Evolutionary conservation across 2,329 filamentous ascomycete genomes (phyloP), one percentile per base, ranked within the genome.

Genomic region (Trichoderma asperellum): DNA sequence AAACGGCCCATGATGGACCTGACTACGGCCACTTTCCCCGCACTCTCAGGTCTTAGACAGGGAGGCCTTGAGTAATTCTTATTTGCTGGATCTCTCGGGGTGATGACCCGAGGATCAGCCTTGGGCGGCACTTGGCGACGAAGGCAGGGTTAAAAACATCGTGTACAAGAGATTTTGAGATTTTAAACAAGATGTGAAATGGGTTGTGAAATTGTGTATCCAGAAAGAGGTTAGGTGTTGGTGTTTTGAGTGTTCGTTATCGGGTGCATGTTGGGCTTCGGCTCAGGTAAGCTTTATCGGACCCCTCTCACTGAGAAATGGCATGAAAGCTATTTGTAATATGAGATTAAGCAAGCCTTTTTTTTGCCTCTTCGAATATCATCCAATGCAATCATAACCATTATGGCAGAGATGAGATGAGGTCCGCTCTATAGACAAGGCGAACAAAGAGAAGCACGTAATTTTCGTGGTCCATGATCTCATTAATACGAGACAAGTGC

Each of bases 11-110:
- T 68, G 65, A 61, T 57, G 47, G 47, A 35, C 34, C 34, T 49
- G 35, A 37, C 12, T 37, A 49, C 10, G 58, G 34, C 67, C 59
- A 60, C 47, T 55, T 69, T 69, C 68, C 68, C 68, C 68, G 68
- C 68, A 69, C 55, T 67, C 64, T 65, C 11, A 11, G 12, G 35
- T 1, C 16, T 21, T 2, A 21, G 40, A n/a, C 40, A 10, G 24
- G 47, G 47, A 63, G 32, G 60, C 37, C 27, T n/a, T 47, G 27
- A 21, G 34, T 57, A 43, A 5, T 34, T 40, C 55, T 34, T 21
- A 43, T 56, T 47, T 43, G 35, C 53, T 29, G 5, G n/a, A 53
- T 53, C 11, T 27, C 21, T 18, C 14, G 16, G 2, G 16, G 2
- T 49, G 18, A 21, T 56, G 35, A 21, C 35, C 62, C 62, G 62